A percentile compares a stretch with the other conserved stretches of the same genome.
These are phyloP conservation scores for Eimeria mitis DNA, from an alignment of 169 alveolate species.

Conservation along the genomic window DNA sequence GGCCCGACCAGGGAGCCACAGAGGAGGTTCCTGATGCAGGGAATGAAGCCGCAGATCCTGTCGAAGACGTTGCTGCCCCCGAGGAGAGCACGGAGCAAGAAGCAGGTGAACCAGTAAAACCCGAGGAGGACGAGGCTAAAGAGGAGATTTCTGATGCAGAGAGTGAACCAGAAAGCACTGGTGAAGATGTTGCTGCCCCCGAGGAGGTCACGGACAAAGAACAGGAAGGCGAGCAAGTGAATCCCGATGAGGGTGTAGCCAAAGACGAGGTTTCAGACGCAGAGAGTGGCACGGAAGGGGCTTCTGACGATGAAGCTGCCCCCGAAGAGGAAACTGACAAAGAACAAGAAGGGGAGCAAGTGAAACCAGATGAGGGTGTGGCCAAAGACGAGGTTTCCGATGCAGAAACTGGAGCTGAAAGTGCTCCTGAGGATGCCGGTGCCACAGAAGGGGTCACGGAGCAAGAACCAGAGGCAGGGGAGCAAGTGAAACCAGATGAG, in stretches of 20 bases:
- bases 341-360: background rate
- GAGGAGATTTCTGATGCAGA: background rate
- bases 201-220: background rate
- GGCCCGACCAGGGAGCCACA: background rate
- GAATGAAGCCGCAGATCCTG: background rate
- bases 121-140: background rate
- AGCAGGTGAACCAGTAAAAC: background rate
- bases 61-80: background rate
- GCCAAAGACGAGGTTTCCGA: background rate
- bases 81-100: background rate
- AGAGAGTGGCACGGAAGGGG: background rate
- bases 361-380: background rate
- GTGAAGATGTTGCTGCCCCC: background rate
- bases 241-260: background rate
- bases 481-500: background rate
- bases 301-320: background rate
- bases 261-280: background rate
- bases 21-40: background rate
- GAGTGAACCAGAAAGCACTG: background rate
- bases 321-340: background rate
- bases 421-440: background rate
- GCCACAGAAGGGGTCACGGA: background rate
- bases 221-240: background rate
- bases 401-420: background rate
- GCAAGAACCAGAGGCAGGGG: background rate